A percentile compares a stretch with the other conserved stretches of the same genome.
phyloP scores from a whole-genome alignment of 1,284 basidiomycete genomes.

The Vanrija sp. region DNA sequence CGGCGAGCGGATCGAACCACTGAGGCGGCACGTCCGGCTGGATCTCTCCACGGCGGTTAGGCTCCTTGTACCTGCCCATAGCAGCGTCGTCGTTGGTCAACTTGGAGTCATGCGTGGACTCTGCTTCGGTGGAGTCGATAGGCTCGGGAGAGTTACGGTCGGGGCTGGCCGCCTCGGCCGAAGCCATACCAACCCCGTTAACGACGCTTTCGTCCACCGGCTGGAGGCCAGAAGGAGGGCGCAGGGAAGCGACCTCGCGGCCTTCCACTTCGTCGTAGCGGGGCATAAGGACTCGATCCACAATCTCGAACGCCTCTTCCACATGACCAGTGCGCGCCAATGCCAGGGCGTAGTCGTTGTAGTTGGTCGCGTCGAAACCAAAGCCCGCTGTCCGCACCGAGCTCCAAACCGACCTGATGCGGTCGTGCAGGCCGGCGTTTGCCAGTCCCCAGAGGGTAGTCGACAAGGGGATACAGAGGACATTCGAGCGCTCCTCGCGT shows the following conservation, averaged over 20 bases:
- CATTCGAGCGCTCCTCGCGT: conserved; percentile 29
- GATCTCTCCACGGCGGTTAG: conserved; percentile 30
- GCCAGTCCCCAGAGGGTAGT: conserved; percentile 78
- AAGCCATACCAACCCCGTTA: neutral
- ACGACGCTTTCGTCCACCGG: conserved; percentile 47
- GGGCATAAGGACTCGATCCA: conserved; percentile 73
- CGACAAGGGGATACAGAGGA: conserved; percentile 74
- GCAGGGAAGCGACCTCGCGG: conserved; percentile 20
- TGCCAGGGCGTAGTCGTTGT: conserved; percentile 78
- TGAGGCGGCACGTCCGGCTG: neutral
- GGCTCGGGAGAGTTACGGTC: neutral
- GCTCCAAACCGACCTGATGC: conserved; percentile 68
- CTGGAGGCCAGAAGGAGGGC: conserved; percentile 38
- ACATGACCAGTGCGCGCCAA: conserved; percentile 74
- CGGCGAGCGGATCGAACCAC: neutral
- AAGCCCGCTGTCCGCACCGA: conserved; percentile 65
- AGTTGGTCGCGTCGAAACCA: conserved; percentile 83
- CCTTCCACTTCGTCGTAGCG: conserved; percentile 50
- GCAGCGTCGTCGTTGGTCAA: conserved; percentile 8
- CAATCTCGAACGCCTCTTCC: conserved; percentile 74
- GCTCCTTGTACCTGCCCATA: conserved; percentile 17
- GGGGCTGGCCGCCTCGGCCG: conserved; percentile 27
- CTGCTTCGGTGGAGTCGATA: neutral
- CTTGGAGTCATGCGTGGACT: neutral
- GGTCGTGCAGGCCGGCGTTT: conserved; percentile 58